Percentiles rank a stretch among this genome's conserved stretches.
Evolutionary conservation across 495 filamentous ascomycete species (phyloP).

Genomic region (Baudoinia panamericana): DNA sequence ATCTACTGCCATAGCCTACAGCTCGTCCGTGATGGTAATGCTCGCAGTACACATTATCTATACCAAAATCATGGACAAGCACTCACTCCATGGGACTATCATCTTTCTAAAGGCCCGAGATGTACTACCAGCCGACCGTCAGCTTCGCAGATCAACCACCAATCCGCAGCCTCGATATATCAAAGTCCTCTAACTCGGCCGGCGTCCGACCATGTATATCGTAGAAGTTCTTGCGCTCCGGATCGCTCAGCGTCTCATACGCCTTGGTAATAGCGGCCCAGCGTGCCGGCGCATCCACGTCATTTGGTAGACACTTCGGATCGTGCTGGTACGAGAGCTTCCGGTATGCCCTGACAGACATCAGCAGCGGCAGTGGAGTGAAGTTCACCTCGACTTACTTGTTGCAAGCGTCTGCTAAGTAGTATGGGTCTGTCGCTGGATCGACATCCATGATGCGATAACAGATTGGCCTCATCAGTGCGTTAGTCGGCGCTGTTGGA

Average conservation of each 20-base stretch:
- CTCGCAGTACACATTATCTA: too few relatives aligned
- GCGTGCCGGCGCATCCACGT: constrained; percentile 4
- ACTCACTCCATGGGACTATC: too few relatives aligned
- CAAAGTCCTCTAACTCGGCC: neutral
- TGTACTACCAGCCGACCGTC: too few relatives aligned
- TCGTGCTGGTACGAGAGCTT: neutral
- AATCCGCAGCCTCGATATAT: constrained; percentile 1
- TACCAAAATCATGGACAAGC: too few relatives aligned
- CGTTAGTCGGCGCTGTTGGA: too few relatives aligned
- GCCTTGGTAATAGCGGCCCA: constrained; percentile 7
- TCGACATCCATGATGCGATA: constrained; percentile 12
- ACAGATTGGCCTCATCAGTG: constrained; percentile 6
- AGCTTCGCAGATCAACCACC: too few relatives aligned
- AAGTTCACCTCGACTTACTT: too few relatives aligned
- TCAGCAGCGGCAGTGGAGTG: neutral
- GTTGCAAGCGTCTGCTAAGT: neutral
- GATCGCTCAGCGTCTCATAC: constrained; percentile 3
- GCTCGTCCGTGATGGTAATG: too few relatives aligned
- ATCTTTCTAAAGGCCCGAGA: too few relatives aligned
- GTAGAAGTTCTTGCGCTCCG: constrained; percentile 6
- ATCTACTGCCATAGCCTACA: too few relatives aligned
- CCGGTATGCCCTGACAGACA: neutral
- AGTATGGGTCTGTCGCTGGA: neutral
- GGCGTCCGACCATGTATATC: constrained; percentile 5
- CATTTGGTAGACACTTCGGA: constrained; percentile 4